Conservation (phyloP, 2,329 filamentous ascomycete species). For the Cercospora berteroae region DNA sequence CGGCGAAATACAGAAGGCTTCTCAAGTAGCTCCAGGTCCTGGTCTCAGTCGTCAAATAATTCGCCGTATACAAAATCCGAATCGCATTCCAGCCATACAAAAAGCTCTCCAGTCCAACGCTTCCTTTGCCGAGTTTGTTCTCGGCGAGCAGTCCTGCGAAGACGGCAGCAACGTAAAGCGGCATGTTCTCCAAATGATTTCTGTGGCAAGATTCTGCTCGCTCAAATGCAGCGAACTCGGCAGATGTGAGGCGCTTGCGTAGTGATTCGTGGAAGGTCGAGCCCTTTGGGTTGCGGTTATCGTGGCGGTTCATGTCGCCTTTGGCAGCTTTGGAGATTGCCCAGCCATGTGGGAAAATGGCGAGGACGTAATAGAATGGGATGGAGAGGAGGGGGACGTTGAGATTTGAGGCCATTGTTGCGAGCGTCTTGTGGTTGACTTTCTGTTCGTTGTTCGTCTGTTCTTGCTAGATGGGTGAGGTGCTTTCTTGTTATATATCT, state of each 20-base stretch:
- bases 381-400: slow-evolving; percentile 47
- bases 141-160: slow-evolving; percentile 46
- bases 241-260: slow-evolving; percentile 39
- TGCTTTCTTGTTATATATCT: background rate
- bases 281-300: slow-evolving; percentile 47
- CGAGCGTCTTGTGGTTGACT: background rate
- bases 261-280: slow-evolving; percentile 38
- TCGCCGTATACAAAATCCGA: slow-evolving; percentile 39
- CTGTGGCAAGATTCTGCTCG: slow-evolving; percentile 47
- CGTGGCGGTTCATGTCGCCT: slow-evolving; percentile 39
- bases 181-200: slow-evolving; percentile 49
- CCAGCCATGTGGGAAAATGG: slow-evolving; percentile 43
- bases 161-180: slow-evolving; percentile 46
- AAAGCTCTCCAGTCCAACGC: slow-evolving; percentile 39
- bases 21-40: slow-evolving; percentile 31
- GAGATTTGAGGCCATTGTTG: slow-evolving; percentile 23
- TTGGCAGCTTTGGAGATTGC: slow-evolving; percentile 40
- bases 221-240: slow-evolving; percentile 44
- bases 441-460: background rate
- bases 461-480: too few relatives aligned
- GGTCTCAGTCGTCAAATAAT: slow-evolving; percentile 36
- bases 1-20: slow-evolving; percentile 34
- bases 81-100: slow-evolving; percentile 39
- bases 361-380: slow-evolving; percentile 46
- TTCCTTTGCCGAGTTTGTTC: slow-evolving; percentile 28